Conservation (phyloP, 2,329 filamentous ascomycete species). For the Fusarium coicis region DNA sequence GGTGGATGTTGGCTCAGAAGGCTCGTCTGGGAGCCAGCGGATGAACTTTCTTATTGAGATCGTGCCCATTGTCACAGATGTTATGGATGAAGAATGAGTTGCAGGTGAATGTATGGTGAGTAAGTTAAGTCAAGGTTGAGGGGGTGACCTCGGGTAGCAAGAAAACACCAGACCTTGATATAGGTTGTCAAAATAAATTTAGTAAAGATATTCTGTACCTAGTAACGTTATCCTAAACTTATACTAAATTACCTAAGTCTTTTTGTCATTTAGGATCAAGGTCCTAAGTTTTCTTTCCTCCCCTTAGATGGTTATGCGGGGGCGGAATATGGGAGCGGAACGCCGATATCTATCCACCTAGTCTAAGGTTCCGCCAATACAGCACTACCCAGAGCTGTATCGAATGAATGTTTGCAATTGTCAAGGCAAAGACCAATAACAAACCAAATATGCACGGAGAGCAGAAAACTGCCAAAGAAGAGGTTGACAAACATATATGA, state of each 20-base stretch:
- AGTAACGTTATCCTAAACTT: too few species aligned
- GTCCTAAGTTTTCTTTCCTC: too few species aligned
- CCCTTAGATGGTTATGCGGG: neutral
- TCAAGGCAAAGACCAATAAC: neutral
- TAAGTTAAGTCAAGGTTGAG: neutral
- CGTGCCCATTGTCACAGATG: slow-evolving; percentile 44
- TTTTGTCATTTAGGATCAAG: too few species aligned
- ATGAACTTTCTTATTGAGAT: slow-evolving; percentile 70
- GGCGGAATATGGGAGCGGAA: slow-evolving; percentile 15
- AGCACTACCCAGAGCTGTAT: neutral
- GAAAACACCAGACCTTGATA: too few species aligned
- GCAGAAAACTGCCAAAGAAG: neutral
- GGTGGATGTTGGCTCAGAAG: slow-evolving; percentile 71
- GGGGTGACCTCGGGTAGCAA: neutral
- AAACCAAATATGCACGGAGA: neutral
- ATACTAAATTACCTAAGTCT: too few species aligned
- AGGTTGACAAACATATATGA: accelerated
- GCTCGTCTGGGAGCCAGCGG: slow-evolving; percentile 63
- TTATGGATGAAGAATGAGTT: neutral
- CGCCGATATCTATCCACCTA: neutral
- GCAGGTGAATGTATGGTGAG: neutral
- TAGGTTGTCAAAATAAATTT: too few species aligned
- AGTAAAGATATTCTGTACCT: too few species aligned
- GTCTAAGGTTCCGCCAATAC: neutral
- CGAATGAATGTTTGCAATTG: neutral